Percentiles rank a stretch among this genome's conserved stretches.
Evolutionary conservation across 306 rosid genomes (phyloP).

Genomic region (Gastrolobium bilobum): DNA sequence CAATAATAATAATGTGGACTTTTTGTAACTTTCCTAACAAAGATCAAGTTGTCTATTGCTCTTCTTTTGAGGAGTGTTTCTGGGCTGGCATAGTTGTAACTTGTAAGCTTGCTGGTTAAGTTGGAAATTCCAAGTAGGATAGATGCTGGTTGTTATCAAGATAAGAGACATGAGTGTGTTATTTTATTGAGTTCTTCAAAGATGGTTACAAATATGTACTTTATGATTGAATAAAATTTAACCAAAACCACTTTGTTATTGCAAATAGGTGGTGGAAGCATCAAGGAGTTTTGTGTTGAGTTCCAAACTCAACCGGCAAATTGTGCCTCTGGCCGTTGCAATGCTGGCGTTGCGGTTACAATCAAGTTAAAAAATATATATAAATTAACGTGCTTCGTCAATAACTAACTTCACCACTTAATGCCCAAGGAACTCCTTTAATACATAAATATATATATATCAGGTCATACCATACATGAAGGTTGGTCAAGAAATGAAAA

Average conservation of each 20-base stretch:
- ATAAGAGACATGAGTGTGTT: conserved; percentile 54
- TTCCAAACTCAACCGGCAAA: conserved; percentile 55
- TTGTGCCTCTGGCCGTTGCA: conserved; percentile 56
- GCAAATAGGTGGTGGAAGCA: conserved; percentile 43
- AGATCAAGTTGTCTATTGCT: conserved; percentile 38
- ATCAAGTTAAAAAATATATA: conserved; percentile 22
- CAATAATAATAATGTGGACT: conserved; percentile 37
- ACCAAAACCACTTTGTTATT: conserved; percentile 26
- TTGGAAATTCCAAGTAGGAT: conserved; percentile 53
- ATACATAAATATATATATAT: background rate
- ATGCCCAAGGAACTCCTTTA: conserved; percentile 7
- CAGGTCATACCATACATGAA: conserved; percentile 15
- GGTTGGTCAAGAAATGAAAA: background rate
- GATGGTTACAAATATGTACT: conserved; percentile 51
- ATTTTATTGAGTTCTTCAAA: conserved; percentile 53
- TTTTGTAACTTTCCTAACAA: conserved; percentile 45
- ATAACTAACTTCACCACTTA: conserved; percentile 31
- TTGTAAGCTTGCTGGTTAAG: conserved; percentile 47
- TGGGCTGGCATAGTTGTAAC: conserved; percentile 55
- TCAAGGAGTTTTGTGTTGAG: conserved; percentile 38
- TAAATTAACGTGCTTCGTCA: background rate
- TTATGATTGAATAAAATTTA: conserved; percentile 40
- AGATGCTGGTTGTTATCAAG: conserved; percentile 55
- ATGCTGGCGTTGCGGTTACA: conserved; percentile 58
- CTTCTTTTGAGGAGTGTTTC: conserved; percentile 62